Conservation (phyloP, 495 filamentous ascomycete genomes). For the Chaetomium cochliodes region DNA sequence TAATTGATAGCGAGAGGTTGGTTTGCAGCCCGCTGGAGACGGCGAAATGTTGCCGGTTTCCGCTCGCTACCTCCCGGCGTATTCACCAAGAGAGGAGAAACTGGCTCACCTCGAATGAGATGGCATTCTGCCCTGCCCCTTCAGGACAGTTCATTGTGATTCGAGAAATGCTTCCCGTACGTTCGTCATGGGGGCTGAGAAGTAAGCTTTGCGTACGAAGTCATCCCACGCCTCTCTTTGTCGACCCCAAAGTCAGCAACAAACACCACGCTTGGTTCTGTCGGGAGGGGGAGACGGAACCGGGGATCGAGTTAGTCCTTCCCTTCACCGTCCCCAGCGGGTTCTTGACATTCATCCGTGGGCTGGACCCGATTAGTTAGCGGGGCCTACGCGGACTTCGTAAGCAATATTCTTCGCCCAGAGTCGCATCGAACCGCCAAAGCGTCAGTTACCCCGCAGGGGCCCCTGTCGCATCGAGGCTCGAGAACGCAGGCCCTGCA, state of each 20-base stretch:
- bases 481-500: neutral
- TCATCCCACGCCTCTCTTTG: too few relatives aligned
- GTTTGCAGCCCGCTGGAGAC: neutral
- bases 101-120: neutral
- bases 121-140: neutral
- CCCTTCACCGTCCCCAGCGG: neutral
- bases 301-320: too few relatives aligned
- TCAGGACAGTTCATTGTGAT: too few relatives aligned
- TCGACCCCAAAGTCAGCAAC: too few relatives aligned
- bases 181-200: too few relatives aligned
- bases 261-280: too few relatives aligned
- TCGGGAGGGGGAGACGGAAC: too few relatives aligned
- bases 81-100: neutral
- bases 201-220: too few relatives aligned
- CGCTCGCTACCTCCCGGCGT: neutral
- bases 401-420: neutral
- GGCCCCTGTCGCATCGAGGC: neutral
- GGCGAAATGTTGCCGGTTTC: neutral
- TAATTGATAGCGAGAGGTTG: neutral
- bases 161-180: too few relatives aligned
- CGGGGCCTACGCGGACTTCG: neutral
- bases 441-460: neutral
- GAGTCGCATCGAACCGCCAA: neutral
- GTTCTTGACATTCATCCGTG: neutral
- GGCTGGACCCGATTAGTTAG: neutral